These are phyloP conservation scores for Leccinum fibrillosum DNA, from an alignment of 768 basidiomycete species.

Conservation along the genomic window DNA sequence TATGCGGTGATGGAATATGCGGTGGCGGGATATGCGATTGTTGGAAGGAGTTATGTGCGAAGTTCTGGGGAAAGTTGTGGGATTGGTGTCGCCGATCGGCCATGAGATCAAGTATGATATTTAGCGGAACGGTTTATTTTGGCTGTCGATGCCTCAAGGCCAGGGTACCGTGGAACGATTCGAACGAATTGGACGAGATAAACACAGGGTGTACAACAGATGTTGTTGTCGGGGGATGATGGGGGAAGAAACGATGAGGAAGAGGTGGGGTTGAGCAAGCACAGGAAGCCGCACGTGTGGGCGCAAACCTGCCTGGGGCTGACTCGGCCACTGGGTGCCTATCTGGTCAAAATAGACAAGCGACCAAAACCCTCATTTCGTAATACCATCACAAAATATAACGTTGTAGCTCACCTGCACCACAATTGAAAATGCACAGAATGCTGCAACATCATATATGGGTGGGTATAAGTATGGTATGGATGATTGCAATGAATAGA, in stretches of 20 bases:
- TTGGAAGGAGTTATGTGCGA: constrained; percentile 41
- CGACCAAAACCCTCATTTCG: neutral
- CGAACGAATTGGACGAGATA: constrained; percentile 19
- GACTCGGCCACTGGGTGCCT: neutral
- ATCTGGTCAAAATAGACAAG: neutral
- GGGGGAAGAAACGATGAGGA: constrained; percentile 45
- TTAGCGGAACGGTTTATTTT: constrained; percentile 13
- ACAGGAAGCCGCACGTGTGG: constrained; percentile 48
- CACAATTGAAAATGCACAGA: neutral
- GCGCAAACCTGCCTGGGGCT: constrained; percentile 27
- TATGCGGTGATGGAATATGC: constrained; percentile 33
- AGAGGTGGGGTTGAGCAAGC: constrained; percentile 33
- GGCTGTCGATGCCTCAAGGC: constrained; percentile 25
- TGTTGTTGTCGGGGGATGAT: constrained; percentile 26
- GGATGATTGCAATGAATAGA: neutral
- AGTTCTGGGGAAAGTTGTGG: constrained; percentile 37
- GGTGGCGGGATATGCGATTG: constrained; percentile 43
- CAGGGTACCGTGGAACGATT: constrained; percentile 23
- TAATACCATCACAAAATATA: neutral
- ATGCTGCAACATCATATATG: neutral
- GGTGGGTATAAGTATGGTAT: neutral
- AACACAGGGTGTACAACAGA: constrained; percentile 20
- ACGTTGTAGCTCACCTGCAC: neutral
- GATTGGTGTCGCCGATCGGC: constrained; percentile 47
- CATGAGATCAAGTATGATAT: constrained; percentile 42